Percentiles rank a stretch among this genome's conserved stretches.
Evolutionary conservation across 2,329 filamentous ascomycete species (phyloP).

Genomic region (Aureobasidium leucospermi): DNA sequence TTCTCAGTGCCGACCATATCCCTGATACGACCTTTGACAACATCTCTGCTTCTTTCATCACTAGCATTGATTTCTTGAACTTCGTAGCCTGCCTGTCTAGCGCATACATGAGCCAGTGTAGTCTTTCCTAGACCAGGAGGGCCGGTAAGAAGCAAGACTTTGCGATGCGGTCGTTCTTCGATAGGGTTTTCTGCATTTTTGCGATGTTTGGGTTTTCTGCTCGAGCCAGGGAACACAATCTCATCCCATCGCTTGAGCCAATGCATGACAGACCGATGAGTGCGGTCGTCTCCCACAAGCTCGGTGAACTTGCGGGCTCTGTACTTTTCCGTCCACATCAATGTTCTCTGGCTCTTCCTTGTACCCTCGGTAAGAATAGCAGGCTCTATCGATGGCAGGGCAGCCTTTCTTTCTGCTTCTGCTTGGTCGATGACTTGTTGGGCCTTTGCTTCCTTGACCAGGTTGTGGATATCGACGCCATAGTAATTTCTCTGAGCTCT

Average conservation of each 20-base stretch:
- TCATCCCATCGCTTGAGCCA: constrained; percentile 96
- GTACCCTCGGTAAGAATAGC: constrained; percentile 10
- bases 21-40: constrained; percentile 84
- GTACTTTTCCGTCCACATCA: constrained; percentile 97
- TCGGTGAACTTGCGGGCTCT: constrained; percentile 87
- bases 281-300: constrained; percentile 87
- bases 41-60: constrained; percentile 81
- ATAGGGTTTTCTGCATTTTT: constrained; percentile 38
- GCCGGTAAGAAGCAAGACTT: constrained; percentile 83
- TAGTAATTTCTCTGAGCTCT: constrained; percentile 74
- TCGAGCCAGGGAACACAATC: constrained; percentile 76
- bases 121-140: constrained; percentile 94
- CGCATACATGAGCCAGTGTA: constrained; percentile 91
- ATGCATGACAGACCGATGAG: constrained; percentile 78
- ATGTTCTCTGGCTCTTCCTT: constrained; percentile 30
- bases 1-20: constrained; percentile 93
- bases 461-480: constrained; percentile 80
- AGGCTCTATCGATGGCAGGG: constrained; percentile 35
- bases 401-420: constrained; percentile 12
- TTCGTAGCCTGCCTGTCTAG: constrained; percentile 90
- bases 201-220: constrained; percentile 48
- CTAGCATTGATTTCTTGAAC: constrained; percentile 97
- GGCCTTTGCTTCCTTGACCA: constrained; percentile 64
- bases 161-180: constrained; percentile 72
- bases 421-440: constrained; percentile 41